Conservation (phyloP, 1,139 yeast genomes). For the Candida neerlandica region DNA sequence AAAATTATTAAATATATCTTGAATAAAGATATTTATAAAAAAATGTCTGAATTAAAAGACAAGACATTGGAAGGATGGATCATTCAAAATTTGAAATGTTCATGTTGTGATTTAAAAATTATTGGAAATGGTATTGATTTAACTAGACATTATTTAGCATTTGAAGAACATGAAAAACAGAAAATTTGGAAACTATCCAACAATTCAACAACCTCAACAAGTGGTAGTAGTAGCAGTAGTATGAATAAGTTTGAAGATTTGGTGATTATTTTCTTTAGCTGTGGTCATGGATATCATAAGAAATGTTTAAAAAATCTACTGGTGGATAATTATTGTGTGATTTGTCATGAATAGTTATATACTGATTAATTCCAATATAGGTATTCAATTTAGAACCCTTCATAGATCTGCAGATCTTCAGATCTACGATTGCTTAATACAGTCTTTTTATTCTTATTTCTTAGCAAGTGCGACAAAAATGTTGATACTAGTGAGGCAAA, state of each 20-base stretch:
- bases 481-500: too few species aligned
- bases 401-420: too few species aligned
- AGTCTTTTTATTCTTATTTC: too few species aligned
- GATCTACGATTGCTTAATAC: too few species aligned
- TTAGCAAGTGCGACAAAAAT: too few species aligned
- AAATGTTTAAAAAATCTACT: constrained; percentile 49
- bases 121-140: constrained; percentile 52
- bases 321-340: constrained; percentile 11
- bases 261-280: constrained; percentile 36
- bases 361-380: too few species aligned
- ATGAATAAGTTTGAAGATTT: constrained; percentile 18
- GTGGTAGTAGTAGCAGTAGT: too few species aligned
- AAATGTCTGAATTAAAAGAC: constrained; percentile 40
- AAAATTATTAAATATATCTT: constrained; percentile 55
- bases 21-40: constrained; percentile 53
- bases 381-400: too few species aligned
- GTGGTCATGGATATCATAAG: constrained; percentile 69
- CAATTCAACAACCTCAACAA: constrained; percentile 3
- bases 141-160: constrained; percentile 42
- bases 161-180: constrained; percentile 43
- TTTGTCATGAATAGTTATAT: constrained; percentile 11
- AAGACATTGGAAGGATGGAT: constrained; percentile 63
- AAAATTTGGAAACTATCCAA: constrained; percentile 9
- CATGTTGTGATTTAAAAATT: constrained; percentile 66
- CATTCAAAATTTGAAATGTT: constrained; percentile 57